A percentile compares a stretch with the other conserved stretches of the same genome.
These are phyloP conservation scores for Leccinum longicurvipes DNA, from an alignment of 768 basidiomycete genomes.

Conservation along the genomic window DNA sequence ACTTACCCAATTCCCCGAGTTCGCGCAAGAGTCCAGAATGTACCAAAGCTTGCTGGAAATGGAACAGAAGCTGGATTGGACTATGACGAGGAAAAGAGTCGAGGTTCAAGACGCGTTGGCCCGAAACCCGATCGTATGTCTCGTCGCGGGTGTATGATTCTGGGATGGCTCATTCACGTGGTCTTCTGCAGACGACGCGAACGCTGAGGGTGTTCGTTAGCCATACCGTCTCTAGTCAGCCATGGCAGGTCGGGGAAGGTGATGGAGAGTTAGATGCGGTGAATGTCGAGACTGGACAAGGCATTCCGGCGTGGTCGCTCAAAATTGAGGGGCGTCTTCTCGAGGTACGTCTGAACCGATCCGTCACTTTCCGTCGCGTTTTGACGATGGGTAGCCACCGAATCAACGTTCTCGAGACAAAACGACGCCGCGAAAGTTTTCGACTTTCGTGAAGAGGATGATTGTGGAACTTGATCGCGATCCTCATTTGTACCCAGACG, in stretches of 20 bases:
- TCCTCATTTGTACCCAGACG: constrained; percentile 72
- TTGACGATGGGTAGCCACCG: constrained; percentile 39
- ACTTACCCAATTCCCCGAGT: constrained; percentile 68
- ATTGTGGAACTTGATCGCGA: constrained; percentile 87
- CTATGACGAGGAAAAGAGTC: constrained; percentile 82
- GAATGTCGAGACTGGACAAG: constrained; percentile 80
- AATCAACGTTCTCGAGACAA: constrained; percentile 66
- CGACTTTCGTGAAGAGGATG: constrained; percentile 79
- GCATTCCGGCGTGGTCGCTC: constrained; percentile 86
- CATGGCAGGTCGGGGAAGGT: constrained; percentile 67
- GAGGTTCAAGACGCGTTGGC: constrained; percentile 89
- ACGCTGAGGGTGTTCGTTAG: constrained; percentile 84
- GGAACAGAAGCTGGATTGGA: constrained; percentile 94
- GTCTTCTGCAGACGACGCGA: constrained; percentile 62
- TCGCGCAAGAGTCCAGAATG: constrained; percentile 79
- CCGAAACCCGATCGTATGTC: constrained; percentile 56
- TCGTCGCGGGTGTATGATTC: neutral
- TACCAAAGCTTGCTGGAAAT: constrained; percentile 84
- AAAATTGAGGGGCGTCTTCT: constrained; percentile 85
- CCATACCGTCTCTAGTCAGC: constrained; percentile 81
- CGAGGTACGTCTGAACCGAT: constrained; percentile 48
- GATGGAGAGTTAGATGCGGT: constrained; percentile 35
- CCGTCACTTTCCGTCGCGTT: neutral
- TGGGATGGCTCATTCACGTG: constrained; percentile 1
- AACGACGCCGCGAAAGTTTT: constrained; percentile 69